Evolutionary conservation across 2,329 filamentous ascomycete species (phyloP), one percentile per base, ranked within the genome.

Genomic region (Cryphonectria japonica): DNA sequence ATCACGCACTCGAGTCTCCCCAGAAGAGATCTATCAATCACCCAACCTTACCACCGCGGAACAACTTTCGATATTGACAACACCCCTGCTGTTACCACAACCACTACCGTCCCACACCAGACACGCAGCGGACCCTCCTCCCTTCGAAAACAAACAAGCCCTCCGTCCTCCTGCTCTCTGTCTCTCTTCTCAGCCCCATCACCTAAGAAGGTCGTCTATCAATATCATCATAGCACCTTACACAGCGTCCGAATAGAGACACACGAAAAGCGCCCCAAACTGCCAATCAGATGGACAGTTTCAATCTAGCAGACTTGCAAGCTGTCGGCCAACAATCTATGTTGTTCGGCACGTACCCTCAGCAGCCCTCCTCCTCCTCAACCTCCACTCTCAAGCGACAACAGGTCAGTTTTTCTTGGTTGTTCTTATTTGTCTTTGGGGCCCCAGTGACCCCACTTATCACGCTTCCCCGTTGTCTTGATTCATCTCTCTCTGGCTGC

Each of bases 221-320:
- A 8, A 32, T 7, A 2, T 39, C 2, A 39, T 9, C 26, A 26
- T 26, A 26, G 26, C 26, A 34, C 41, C 16, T 46, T n/a, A 50
- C 46, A 50, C 59, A 62, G 34, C 59, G 9, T 34, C 29, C 9
- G 32, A 7, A 39, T 16, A 19, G n/a, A 37, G 32, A 29, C 41
- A 16, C 43, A 34, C 34, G 34, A 52, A 19, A 46, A 60, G 26
- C 16, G 4, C 39, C 29, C 46, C 43, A 26, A 19, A 39, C 43
- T 39, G 19, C 57, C 71, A 72, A 69, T 72, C 71, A 72, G 54
- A 72, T 72, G 71, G 71, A 72, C 41, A 66, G 52, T 67, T 72
- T 69, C 69, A 69, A 67, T 41, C 34, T 72, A 19, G 66, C 69
- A 13, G 71, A 71, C 66, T 50, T 72, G 65, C 52, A 66, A 71